Evolutionary conservation across 202 grass and related monocot species (phyloP).

Genomic region (Dendrocalamus latiflorus): DNA sequence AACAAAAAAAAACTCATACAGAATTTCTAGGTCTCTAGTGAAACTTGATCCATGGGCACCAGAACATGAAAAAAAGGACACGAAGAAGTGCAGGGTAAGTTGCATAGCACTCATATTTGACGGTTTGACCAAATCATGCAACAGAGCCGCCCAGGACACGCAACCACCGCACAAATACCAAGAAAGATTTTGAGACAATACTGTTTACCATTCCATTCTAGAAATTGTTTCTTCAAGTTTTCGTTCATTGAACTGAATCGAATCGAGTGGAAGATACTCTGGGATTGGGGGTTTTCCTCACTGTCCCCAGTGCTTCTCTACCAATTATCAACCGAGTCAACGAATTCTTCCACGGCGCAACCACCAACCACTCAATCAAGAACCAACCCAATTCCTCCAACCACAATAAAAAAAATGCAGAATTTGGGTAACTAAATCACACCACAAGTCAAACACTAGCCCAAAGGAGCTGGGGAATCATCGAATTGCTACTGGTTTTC

Average conservation of each 20-base stretch:
- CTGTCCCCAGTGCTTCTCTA: not conserved
- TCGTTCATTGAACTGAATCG: not conserved
- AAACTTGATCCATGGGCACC: not conserved
- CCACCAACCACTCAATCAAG: slow-evolving; percentile 15
- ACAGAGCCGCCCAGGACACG: not conserved
- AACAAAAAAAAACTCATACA: too few species aligned
- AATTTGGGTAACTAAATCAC: not conserved
- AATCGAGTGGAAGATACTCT: not conserved
- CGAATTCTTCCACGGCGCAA: slow-evolving; percentile 1
- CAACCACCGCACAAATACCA: not conserved
- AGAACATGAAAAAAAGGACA: not conserved
- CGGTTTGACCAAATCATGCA: slow-evolving; percentile 9
- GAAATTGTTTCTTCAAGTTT: not conserved
- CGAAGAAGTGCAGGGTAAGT: not conserved
- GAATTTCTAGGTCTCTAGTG: not conserved
- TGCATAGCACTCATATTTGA: not conserved
- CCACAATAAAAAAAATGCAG: not conserved
- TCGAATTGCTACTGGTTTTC: not conserved
- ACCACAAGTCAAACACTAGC: not conserved
- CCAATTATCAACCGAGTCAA: slow-evolving; percentile 31
- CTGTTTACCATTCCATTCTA: not conserved
- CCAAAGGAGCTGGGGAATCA: not conserved
- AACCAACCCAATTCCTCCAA: not conserved
- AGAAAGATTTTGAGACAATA: slow-evolving; percentile 9
- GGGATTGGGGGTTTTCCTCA: not conserved